Conservation (phyloP, 1,139 yeast species). For the Protomyces inundatus region DNA sequence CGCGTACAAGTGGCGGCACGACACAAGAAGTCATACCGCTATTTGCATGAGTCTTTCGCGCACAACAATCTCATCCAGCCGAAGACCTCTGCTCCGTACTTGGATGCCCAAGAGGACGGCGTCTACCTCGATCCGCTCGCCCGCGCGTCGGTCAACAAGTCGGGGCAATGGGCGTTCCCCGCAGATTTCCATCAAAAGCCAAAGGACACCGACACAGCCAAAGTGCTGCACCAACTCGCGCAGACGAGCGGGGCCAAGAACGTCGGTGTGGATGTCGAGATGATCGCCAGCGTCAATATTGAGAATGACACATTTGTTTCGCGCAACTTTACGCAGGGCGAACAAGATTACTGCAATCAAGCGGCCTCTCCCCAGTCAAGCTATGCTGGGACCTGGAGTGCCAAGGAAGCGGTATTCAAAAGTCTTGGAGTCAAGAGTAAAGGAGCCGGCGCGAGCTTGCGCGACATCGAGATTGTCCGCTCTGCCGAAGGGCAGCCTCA, state of each 20-base stretch:
- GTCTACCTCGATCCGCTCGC: constrained; percentile 96
- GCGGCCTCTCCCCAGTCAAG: constrained; percentile 82
- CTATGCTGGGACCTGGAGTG: constrained; percentile 97
- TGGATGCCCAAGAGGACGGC: constrained; percentile 74
- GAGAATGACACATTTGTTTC: constrained; percentile 83
- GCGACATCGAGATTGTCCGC: constrained; percentile 81
- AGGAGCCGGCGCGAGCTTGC: constrained; percentile 93
- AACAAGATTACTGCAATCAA: constrained; percentile 67
- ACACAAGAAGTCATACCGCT: constrained; percentile 86
- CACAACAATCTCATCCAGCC: constrained; percentile 88
- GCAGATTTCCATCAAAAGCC: constrained; percentile 40
- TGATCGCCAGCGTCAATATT: constrained; percentile 70
- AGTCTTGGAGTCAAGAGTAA: constrained; percentile 80
- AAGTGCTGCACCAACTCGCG: constrained; percentile 40
- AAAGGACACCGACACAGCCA: constrained; percentile 44
- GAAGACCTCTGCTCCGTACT: constrained; percentile 88
- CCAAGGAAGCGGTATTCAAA: constrained; percentile 98
- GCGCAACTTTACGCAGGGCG: constrained; percentile 81
- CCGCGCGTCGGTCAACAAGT: constrained; percentile 57
- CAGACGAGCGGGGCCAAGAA: constrained; percentile 54
- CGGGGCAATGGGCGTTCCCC: constrained; percentile 49
- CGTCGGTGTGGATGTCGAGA: constrained; percentile 97
- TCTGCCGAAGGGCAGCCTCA: constrained; percentile 74
- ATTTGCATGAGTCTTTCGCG: constrained; percentile 92
- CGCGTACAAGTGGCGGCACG: constrained; percentile 67